A percentile compares a stretch with the other conserved stretches of the same genome.
Evolutionary conservation across 2,329 filamentous ascomycete species (phyloP).

Genomic region (Aspergillus piperis): DNA sequence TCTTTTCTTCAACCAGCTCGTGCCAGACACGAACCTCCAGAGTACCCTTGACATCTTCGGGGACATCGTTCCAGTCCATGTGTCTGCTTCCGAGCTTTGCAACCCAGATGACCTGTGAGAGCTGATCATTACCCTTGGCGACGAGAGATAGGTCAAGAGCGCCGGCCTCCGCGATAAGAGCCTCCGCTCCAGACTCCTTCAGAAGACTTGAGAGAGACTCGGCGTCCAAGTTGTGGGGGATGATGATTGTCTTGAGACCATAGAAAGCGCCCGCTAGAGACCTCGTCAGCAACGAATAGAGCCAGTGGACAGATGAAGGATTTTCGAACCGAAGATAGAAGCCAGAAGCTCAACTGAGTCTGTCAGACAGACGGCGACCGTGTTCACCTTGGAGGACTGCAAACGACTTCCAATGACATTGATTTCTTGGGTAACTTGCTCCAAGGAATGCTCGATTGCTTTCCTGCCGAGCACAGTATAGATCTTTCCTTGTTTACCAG

Average conservation of each 20-base stretch:
- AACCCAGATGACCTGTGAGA: constrained; percentile 86
- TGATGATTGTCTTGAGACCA: constrained; percentile 76
- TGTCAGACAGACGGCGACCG: constrained; percentile 85
- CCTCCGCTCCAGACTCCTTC: constrained; percentile 71
- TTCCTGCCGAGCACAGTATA: constrained; percentile 77
- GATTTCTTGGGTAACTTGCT: constrained; percentile 80
- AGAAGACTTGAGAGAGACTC: constrained; percentile 72
- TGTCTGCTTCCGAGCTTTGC: constrained; percentile 87
- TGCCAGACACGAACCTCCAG: constrained; percentile 91
- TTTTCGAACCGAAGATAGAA: constrained; percentile 67
- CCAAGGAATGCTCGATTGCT: constrained; percentile 69
- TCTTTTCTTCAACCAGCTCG: constrained; percentile 74
- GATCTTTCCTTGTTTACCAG: constrained; percentile 67
- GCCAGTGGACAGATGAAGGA: background rate
- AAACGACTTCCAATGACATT: constrained; percentile 80
- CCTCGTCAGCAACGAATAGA: constrained; percentile 16
- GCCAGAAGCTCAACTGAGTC: constrained; percentile 89
- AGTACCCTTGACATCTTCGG: constrained; percentile 70
- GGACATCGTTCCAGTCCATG: constrained; percentile 92
- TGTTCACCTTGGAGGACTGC: constrained; percentile 66
- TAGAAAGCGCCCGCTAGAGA: constrained; percentile 78
- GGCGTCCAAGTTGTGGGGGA: constrained; percentile 78
- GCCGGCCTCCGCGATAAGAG: constrained; percentile 80
- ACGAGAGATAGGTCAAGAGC: constrained; percentile 79
- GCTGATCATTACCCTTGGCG: constrained; percentile 65